Evolutionary conservation across 176 grass and related monocot species (phyloP).

Genomic region (Ensete glaucum): DNA sequence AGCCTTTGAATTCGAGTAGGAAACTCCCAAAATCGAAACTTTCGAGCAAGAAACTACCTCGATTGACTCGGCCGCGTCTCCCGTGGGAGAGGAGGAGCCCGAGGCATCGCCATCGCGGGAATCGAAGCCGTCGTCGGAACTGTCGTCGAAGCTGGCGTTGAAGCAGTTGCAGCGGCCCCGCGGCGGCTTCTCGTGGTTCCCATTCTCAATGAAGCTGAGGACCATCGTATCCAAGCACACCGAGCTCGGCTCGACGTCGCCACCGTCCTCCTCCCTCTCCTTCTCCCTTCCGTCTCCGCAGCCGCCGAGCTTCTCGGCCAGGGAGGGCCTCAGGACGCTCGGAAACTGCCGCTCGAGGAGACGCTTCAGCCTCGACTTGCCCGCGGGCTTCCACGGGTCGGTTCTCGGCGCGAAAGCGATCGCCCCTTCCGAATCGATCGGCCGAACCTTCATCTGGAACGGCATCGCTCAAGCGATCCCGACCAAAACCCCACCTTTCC

Average conservation of each 20-base stretch:
- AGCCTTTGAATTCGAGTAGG: slow-evolving; percentile 3
- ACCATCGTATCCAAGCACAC: slow-evolving; percentile 75
- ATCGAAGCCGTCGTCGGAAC: slow-evolving; percentile 66
- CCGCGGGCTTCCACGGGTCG: slow-evolving; percentile 24
- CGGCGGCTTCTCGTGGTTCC: slow-evolving; percentile 47
- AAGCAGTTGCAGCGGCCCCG: slow-evolving; percentile 81
- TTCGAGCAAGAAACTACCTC: slow-evolving; percentile 32
- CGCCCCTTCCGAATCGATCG: slow-evolving; percentile 28
- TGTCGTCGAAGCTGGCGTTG: slow-evolving; percentile 67
- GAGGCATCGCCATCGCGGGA: slow-evolving; percentile 35
- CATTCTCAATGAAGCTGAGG: slow-evolving; percentile 71
- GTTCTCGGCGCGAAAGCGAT: slow-evolving; percentile 18
- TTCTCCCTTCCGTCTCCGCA: slow-evolving; percentile 26
- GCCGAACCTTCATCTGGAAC: slow-evolving; percentile 42
- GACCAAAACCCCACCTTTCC: not conserved
- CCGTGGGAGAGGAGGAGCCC: not conserved
- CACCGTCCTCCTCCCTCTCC: slow-evolving; percentile 28
- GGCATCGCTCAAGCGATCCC: slow-evolving; percentile 31
- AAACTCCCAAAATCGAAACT: not conserved
- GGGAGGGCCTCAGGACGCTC: slow-evolving; percentile 30
- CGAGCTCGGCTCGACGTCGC: slow-evolving; percentile 34
- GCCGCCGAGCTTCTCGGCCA: slow-evolving; percentile 21
- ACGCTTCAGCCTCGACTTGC: slow-evolving; percentile 48
- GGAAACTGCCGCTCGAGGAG: slow-evolving; percentile 36
- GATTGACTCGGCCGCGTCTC: slow-evolving; percentile 48